Evolutionary conservation across 306 rosid genomes (phyloP).

Genomic region (Mimosa bimucronata): DNA sequence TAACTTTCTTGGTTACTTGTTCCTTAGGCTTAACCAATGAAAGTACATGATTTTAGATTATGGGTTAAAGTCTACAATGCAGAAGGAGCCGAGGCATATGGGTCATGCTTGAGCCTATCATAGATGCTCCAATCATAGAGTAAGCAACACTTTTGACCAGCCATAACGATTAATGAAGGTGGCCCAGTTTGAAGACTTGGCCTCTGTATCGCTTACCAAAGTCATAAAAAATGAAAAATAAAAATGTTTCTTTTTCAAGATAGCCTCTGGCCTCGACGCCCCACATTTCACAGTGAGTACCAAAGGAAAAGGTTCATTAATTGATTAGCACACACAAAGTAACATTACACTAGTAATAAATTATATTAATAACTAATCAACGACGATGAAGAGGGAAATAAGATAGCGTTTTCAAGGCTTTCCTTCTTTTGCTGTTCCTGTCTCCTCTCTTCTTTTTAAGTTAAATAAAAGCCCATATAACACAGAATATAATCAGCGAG

Average conservation of each 20-base stretch:
- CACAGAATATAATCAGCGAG: slow-evolving; percentile 15
- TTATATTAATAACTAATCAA: neutral
- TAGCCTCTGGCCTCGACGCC: neutral
- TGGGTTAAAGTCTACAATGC: slow-evolving; percentile 10
- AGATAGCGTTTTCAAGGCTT: neutral
- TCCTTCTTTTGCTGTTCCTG: slow-evolving; percentile 35
- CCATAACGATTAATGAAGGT: neutral
- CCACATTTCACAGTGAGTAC: neutral
- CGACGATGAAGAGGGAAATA: neutral
- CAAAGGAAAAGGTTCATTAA: neutral
- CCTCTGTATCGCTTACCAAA: neutral
- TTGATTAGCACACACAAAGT: neutral
- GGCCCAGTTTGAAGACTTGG: neutral
- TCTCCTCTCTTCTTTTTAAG: slow-evolving; percentile 39
- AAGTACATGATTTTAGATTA: slow-evolving; percentile 32
- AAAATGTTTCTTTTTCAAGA: neutral
- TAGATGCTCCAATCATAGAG: neutral
- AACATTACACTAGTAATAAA: neutral
- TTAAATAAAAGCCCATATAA: neutral
- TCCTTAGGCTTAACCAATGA: neutral
- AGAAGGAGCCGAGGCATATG: neutral
- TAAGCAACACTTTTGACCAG: slow-evolving; percentile 40
- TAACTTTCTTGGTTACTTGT: neutral
- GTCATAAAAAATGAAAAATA: neutral
- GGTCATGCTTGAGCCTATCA: neutral